Evolutionary conservation across 1,139 yeast species (phyloP).

Genomic region (Geotrichum restrictum): DNA sequence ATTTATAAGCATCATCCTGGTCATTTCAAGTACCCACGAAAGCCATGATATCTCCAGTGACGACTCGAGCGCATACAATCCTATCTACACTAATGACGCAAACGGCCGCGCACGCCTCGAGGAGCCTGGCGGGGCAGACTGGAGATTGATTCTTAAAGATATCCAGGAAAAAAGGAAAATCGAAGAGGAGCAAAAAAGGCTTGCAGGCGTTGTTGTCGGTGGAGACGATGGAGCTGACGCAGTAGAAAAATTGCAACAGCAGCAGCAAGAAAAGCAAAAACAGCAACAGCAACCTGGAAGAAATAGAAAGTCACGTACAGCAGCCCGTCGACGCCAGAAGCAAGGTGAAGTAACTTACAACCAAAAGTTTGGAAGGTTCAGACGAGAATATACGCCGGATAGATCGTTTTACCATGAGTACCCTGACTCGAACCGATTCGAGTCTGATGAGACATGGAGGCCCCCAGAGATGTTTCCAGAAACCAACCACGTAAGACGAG

Average conservation of each 20-base stretch:
- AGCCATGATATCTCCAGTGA: too few species aligned
- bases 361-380: slow-evolving; percentile 15
- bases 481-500: slow-evolving; percentile 5
- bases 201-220: not conserved
- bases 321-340: slow-evolving; percentile 1
- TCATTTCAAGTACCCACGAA: slow-evolving; percentile 11
- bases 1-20: slow-evolving; percentile 7
- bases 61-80: not conserved
- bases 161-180: slow-evolving; percentile 20
- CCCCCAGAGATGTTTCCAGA: slow-evolving; percentile 29
- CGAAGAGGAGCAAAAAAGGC: slow-evolving; percentile 15
- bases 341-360: slow-evolving; percentile 5
- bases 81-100: not conserved
- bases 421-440: slow-evolving; percentile 33
- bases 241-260: not conserved
- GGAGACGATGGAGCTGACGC: not conserved
- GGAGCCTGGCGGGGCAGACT: slow-evolving; percentile 21
- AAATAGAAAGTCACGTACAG: not conserved
- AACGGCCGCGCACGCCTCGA: not conserved
- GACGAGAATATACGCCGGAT: slow-evolving; percentile 18
- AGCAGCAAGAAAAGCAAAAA: not conserved
- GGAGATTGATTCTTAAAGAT: slow-evolving; percentile 19
- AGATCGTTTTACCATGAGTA: slow-evolving; percentile 32
- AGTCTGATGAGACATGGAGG: slow-evolving; percentile 35
- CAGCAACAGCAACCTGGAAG: not conserved